Evolutionary conservation across 1,284 basidiomycete genomes (phyloP).

Genomic region (Sporisorium graminicola): DNA sequence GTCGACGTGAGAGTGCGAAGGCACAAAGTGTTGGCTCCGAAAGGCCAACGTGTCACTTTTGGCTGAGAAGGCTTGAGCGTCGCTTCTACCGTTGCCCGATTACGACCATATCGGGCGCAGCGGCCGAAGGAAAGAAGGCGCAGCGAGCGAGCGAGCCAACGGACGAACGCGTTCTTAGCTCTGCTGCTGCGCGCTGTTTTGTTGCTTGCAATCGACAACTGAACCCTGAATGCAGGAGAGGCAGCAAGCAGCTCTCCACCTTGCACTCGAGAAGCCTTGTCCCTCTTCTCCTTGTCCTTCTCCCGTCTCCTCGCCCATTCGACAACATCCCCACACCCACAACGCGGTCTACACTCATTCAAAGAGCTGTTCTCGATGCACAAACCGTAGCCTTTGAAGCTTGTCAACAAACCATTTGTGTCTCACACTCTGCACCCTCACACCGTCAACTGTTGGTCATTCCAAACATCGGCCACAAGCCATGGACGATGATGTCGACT

Average conservation of each 20-base stretch:
- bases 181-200: not conserved
- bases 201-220: not conserved
- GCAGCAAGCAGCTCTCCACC: not conserved
- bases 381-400: not conserved
- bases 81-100: not conserved
- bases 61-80: not conserved
- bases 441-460: not conserved
- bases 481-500: conserved; percentile 43
- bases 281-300: not conserved
- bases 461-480: not conserved
- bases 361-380: not conserved
- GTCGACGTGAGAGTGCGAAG: not conserved
- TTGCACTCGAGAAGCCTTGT: not conserved
- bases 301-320: not conserved
- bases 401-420: not conserved
- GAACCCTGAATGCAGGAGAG: not conserved
- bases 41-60: not conserved
- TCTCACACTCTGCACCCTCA: not conserved
- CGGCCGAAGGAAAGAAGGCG: not conserved
- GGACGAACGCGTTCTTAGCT: not conserved
- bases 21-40: not conserved
- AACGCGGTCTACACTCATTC: not conserved
- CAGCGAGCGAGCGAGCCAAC: not conserved
- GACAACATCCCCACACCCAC: not conserved
- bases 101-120: not conserved